A percentile compares a stretch with the other conserved stretches of the same genome.
Conservation (phyloP, 1,139 yeast genomes). For the Sporopachydermia cereana region DNA sequence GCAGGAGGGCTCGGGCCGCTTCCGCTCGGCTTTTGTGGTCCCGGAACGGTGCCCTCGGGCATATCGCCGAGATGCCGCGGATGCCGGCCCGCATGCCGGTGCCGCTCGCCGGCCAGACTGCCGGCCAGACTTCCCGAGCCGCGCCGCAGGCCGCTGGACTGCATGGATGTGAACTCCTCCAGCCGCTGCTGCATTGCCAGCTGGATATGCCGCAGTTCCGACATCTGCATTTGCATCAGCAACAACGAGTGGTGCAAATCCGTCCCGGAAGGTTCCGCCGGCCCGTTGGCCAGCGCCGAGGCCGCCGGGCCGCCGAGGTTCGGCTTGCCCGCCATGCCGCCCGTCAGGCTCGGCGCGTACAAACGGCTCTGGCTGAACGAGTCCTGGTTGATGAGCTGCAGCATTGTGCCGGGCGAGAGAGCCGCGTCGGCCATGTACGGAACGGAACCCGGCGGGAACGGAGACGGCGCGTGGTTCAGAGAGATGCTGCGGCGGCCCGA, state of each 20-base stretch:
- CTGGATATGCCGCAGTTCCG: slow-evolving; percentile 1
- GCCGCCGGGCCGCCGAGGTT: neutral
- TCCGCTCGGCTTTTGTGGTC: neutral
- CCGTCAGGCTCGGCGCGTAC: neutral
- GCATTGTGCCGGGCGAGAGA: slow-evolving; percentile 1
- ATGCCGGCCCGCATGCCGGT: no score
- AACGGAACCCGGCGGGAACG: neutral
- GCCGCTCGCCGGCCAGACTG: no score
- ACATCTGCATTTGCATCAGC: slow-evolving; percentile 2
- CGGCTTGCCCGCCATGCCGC: neutral
- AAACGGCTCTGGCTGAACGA: neutral
- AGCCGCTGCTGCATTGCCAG: slow-evolving; percentile 4
- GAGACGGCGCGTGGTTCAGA: neutral
- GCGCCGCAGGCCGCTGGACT: no score
- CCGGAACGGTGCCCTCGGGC: neutral
- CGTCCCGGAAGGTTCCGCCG: neutral
- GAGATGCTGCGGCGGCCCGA: neutral
- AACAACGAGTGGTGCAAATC: slow-evolving; percentile 1
- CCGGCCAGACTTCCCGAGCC: neutral
- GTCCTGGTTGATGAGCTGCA: slow-evolving; percentile 1
- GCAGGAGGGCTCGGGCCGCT: neutral
- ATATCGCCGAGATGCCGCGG: neutral
- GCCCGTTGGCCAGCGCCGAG: neutral
- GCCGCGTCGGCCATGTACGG: neutral
- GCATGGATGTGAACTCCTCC: neutral